Evolutionary conservation across 2,329 filamentous ascomycete species (phyloP).

Genomic region (Hymenoscyphus salicellus): DNA sequence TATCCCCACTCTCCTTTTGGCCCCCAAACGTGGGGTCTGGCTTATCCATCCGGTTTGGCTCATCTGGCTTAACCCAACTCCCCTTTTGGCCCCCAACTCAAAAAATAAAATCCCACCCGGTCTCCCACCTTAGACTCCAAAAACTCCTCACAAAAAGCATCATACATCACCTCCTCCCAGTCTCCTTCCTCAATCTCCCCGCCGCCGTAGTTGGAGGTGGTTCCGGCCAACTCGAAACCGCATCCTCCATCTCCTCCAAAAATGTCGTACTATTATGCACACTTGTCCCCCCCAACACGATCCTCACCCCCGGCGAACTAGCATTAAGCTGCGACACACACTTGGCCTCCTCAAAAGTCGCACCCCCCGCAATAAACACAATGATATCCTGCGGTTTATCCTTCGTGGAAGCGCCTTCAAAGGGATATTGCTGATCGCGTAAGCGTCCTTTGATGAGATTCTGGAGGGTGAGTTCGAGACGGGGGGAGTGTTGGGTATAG

Average conservation of each 20-base stretch:
- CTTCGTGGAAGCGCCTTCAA: conserved; percentile 76
- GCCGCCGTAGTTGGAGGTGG: conserved; percentile 37
- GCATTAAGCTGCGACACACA: conserved; percentile 94
- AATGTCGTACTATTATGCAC: conserved; percentile 88
- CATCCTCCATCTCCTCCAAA: conserved; percentile 86
- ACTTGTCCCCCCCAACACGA: conserved; percentile 84
- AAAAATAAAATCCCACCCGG: background rate
- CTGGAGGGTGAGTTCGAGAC: conserved; percentile 82
- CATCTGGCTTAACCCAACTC: no score
- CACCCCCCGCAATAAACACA: conserved; percentile 89
- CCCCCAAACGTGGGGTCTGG: no score
- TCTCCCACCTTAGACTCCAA: background rate
- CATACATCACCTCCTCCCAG: conserved; percentile 27
- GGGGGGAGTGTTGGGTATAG: conserved; percentile 93
- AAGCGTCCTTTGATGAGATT: conserved; percentile 89
- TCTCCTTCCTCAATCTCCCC: conserved; percentile 36
- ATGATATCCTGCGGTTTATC: conserved; percentile 97
- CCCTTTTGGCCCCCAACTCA: background rate
- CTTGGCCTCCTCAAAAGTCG: conserved; percentile 96
- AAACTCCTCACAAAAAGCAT: background rate
- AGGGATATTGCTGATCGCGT: conserved; percentile 85
- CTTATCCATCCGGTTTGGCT: no score
- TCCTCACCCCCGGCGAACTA: conserved; percentile 78
- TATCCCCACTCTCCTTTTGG: no score
- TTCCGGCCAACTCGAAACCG: conserved; percentile 83